Evolutionary conservation across 148 eudicot species (phyloP).

Genomic region (Cornus suecica): DNA sequence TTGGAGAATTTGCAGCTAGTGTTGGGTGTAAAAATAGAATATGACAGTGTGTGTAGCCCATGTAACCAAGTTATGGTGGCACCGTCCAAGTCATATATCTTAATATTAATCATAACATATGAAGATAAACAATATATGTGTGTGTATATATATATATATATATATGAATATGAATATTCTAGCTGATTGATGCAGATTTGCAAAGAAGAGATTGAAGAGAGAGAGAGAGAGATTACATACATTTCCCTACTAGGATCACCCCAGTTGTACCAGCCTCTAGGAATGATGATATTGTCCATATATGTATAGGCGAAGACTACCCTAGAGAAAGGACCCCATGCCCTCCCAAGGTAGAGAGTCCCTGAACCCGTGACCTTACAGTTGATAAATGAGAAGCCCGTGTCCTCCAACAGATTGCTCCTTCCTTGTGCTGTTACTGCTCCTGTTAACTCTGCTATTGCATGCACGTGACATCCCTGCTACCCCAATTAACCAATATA

Average conservation of each 20-base stretch:
- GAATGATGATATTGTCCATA: conserved; percentile 81
- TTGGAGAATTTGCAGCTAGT: not conserved
- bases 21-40: not conserved
- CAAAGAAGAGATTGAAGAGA: not conserved
- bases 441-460: conserved; percentile 58
- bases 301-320: conserved; percentile 84
- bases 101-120: too few relatives aligned
- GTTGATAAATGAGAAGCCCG: conserved; percentile 77
- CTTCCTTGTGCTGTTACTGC: conserved; percentile 95
- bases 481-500: not conserved
- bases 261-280: conserved; percentile 90
- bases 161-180: too few relatives aligned
- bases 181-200: not conserved
- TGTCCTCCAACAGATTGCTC: conserved; percentile 66
- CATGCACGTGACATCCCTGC: conserved; percentile 82
- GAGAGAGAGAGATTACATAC: conserved; percentile 55
- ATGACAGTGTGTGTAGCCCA: not conserved
- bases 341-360: conserved; percentile 77
- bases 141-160: not conserved
- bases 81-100: not conserved
- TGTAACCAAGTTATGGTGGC: not conserved
- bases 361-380: conserved; percentile 93
- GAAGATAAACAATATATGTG: too few relatives aligned
- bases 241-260: conserved; percentile 77
- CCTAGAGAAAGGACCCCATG: conserved; percentile 93